phyloP scores from a whole-genome alignment of 164 flowering plant genomes.

The Aristolochia contorta region DNA sequence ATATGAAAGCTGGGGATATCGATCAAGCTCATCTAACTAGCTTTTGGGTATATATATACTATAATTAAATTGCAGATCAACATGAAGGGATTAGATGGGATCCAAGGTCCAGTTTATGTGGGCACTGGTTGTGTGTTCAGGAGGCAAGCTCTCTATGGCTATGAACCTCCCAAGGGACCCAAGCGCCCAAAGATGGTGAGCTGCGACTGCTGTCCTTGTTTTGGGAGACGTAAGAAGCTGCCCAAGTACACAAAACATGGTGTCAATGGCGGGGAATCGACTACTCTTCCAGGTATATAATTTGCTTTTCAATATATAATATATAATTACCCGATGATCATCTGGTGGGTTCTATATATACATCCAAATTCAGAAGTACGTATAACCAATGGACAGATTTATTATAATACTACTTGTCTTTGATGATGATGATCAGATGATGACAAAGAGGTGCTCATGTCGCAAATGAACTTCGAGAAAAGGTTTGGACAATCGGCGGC shows the following conservation, averaged over 20 bases:
- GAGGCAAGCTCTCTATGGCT: conserved; percentile 91
- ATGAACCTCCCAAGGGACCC: conserved; percentile 76
- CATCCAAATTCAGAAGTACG: too few species aligned
- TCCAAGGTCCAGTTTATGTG: conserved; percentile 94
- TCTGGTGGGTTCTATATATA: too few species aligned
- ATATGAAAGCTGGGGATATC: too few species aligned
- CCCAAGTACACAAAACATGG: conserved; percentile 33
- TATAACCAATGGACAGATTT: too few species aligned
- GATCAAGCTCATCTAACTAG: too few species aligned
- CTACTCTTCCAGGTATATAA: conserved; percentile 21
- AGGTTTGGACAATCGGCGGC: conserved; percentile 84
- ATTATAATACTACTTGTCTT: too few species aligned
- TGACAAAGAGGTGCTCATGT: conserved; percentile 65
- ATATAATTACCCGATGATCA: background rate
- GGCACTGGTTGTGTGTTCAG: conserved; percentile 95
- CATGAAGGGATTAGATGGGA: conserved; percentile 95
- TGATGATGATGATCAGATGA: conserved; percentile 39
- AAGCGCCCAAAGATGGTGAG: conserved; percentile 92
- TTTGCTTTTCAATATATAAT: too few species aligned
- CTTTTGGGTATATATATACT: too few species aligned
- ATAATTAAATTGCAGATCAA: conserved; percentile 96
- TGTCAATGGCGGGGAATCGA: conserved; percentile 15
- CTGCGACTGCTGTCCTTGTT: conserved; percentile 90
- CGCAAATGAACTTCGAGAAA: conserved; percentile 85
- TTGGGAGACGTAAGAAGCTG: conserved; percentile 62